phyloP scores from a whole-genome alignment of 192 early-diverging fungal species.

The Backusella westeae region DNA sequence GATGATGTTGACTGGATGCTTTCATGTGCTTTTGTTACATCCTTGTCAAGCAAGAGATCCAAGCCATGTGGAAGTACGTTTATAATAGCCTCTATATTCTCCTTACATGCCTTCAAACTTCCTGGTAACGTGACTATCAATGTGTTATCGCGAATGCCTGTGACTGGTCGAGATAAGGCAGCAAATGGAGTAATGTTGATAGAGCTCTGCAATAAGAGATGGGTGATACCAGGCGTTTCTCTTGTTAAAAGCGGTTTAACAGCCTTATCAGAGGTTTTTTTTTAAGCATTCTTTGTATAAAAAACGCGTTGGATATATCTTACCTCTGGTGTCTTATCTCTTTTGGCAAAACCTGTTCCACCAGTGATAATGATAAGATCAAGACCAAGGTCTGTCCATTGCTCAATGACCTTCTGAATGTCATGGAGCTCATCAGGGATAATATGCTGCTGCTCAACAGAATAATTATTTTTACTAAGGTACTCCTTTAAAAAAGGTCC shows the following conservation, averaged over 20 bases:
- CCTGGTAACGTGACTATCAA: constrained; percentile 88
- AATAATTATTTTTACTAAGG: constrained; percentile 36
- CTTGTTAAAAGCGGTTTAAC: constrained; percentile 70
- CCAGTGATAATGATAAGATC: constrained; percentile 83
- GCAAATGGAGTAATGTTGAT: constrained; percentile 87
- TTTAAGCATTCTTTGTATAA: not conserved
- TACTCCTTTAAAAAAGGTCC: constrained; percentile 56
- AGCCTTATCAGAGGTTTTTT: constrained; percentile 41
- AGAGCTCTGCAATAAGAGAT: constrained; percentile 73
- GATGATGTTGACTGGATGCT: constrained; percentile 33
- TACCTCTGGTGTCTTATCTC: constrained; percentile 90
- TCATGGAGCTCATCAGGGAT: constrained; percentile 54
- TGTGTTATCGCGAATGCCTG: constrained; percentile 57
- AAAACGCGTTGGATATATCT: not conserved
- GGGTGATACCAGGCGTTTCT: constrained; percentile 71
- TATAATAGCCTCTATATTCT: constrained; percentile 78
- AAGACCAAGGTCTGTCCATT: constrained; percentile 50
- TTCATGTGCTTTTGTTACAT: constrained; percentile 57
- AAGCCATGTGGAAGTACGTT: constrained; percentile 81
- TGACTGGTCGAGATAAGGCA: constrained; percentile 78
- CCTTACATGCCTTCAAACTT: constrained; percentile 79
- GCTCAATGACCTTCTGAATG: constrained; percentile 48
- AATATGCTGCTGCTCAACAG: constrained; percentile 26
- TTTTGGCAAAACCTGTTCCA: constrained; percentile 88
- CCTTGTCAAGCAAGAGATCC: constrained; percentile 59